phyloP scores from a whole-genome alignment of 23 red algal species.

The Chondrus crispus region DNA sequence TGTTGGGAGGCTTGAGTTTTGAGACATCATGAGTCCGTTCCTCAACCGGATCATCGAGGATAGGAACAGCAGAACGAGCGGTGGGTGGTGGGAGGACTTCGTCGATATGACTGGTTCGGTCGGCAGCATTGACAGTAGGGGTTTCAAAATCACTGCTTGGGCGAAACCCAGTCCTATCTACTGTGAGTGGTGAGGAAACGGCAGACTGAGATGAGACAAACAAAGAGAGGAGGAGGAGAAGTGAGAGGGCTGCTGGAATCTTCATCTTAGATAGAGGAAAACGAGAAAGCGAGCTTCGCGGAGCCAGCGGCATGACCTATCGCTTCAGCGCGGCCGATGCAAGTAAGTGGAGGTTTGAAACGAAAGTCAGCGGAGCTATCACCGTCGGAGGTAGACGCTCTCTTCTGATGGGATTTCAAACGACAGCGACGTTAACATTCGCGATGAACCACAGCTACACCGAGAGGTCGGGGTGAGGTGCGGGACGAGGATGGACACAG shows the following conservation, averaged over 20 bases:
- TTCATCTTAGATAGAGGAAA: not conserved
- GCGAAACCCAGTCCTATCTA: not conserved
- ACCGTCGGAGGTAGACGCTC: not conserved
- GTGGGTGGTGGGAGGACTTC: no score
- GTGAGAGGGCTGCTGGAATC: not conserved
- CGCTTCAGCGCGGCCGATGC: not conserved
- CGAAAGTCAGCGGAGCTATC: not conserved
- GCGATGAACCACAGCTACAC: no score
- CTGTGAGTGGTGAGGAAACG: not conserved
- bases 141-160: not conserved
- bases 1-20: constrained; percentile 81
- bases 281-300: not conserved
- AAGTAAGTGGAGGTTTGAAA: not conserved
- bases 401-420: not conserved
- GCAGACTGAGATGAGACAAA: not conserved
- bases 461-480: no score
- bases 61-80: constrained; percentile 8
- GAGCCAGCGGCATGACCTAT: not conserved
- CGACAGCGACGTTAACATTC: no score
- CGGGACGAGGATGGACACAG: no score
- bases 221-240: not conserved
- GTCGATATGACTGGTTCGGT: no score
- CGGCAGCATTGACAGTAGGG: not conserved
- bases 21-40: constrained; percentile 60
- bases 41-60: constrained; percentile 16